These are phyloP conservation scores for Hemileccinum impolitum DNA, from an alignment of 768 basidiomycete genomes.

Conservation along the genomic window DNA sequence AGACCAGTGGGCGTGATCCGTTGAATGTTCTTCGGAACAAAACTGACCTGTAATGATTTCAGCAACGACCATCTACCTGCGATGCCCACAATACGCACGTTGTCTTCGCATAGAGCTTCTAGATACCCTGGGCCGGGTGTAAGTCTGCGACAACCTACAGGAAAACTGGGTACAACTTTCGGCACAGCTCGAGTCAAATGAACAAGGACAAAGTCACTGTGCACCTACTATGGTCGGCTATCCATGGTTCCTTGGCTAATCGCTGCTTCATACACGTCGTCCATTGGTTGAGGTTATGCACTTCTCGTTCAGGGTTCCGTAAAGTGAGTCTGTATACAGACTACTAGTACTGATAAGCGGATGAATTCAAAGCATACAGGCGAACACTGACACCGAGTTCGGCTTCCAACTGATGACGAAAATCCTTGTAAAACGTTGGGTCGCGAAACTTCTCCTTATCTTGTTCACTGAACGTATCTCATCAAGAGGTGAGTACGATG, in stretches of 20 bases:
- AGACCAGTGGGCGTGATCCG: constrained; percentile 53
- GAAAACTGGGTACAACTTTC: constrained; percentile 53
- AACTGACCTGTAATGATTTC: constrained; percentile 34
- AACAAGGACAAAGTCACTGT: neutral
- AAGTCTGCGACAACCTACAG: constrained; percentile 57
- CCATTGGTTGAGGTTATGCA: constrained; percentile 33
- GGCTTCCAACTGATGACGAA: constrained; percentile 46
- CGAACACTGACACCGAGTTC: constrained; percentile 37
- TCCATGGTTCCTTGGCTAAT: constrained; percentile 56
- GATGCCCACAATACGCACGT: constrained; percentile 29
- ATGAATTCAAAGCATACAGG: neutral
- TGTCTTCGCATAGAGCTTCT: constrained; percentile 60
- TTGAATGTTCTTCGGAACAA: constrained; percentile 46
- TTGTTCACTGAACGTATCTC: constrained; percentile 42
- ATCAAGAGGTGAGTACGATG: neutral
- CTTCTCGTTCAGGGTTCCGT: constrained; percentile 35
- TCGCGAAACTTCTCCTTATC: constrained; percentile 51
- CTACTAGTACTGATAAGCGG: neutral
- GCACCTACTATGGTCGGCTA: constrained; percentile 43
- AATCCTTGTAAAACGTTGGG: constrained; percentile 43
- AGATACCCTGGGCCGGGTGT: constrained; percentile 69
- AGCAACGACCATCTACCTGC: neutral
- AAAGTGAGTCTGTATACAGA: constrained; percentile 42
- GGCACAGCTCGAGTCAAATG: neutral
- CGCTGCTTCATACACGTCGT: constrained; percentile 45